Conservation (phyloP, 179 eudicot species). For the Silene coronaria region DNA sequence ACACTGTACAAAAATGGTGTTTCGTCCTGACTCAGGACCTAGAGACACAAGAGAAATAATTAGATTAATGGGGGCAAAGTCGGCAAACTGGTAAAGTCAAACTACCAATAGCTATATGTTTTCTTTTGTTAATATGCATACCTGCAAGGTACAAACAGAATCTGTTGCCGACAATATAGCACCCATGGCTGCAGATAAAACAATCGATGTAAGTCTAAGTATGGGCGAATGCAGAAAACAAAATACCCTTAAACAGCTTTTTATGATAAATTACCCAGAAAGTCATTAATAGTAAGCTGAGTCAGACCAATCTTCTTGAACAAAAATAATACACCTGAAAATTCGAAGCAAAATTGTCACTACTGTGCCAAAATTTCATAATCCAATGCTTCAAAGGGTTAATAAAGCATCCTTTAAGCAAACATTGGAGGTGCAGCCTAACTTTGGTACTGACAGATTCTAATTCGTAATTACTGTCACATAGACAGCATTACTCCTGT, state of each 20-base stretch:
- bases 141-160: slow-evolving; percentile 98
- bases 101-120: slow-evolving; percentile 7
- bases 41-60: slow-evolving; percentile 20
- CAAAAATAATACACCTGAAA: slow-evolving; percentile 45
- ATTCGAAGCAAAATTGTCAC: slow-evolving; percentile 6
- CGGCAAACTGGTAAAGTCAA: neutral
- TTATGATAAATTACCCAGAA: slow-evolving; percentile 37
- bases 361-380: neutral
- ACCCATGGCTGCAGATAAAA: slow-evolving; percentile 64
- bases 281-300: slow-evolving; percentile 44
- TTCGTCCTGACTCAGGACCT: slow-evolving; percentile 95
- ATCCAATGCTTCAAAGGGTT: neutral
- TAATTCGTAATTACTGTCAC: neutral
- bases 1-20: slow-evolving; percentile 86
- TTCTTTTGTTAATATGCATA: slow-evolving; percentile 21
- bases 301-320: slow-evolving; percentile 55
- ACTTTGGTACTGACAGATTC: neutral
- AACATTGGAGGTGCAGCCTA: neutral
- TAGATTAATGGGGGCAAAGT: slow-evolving; percentile 15
- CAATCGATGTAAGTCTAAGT: slow-evolving; percentile 9
- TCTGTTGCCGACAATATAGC: slow-evolving; percentile 96
- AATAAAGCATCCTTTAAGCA: neutral
- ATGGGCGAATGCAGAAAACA: neutral
- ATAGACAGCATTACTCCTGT: neutral
- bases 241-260: neutral